Evolutionary conservation across 192 early-diverging fungal genomes (phyloP), one percentile per base, ranked within the genome.

Genomic region (Lobulomyces angularis): DNA sequence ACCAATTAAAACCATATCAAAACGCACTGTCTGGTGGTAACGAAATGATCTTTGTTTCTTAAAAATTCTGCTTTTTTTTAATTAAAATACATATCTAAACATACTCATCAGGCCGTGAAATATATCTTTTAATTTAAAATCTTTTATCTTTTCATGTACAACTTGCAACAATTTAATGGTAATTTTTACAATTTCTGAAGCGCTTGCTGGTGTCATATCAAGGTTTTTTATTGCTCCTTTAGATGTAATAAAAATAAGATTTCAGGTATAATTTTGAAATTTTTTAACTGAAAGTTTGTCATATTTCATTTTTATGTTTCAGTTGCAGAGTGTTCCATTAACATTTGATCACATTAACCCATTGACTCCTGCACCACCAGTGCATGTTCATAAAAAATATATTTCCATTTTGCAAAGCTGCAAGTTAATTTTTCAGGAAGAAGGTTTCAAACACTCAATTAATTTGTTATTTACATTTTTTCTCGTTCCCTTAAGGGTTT

Each of bases 211-310:
- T 7, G 63, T 77, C 5, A 47, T 72, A 16, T 71, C 71, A 25
- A 74, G 93, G 11, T 78, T 87, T 32, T 65, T 88, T 1, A 82
- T 92, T 24, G 78, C 93, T 8, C 93, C 93, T 5, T 62, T 97
- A 2, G 93, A 97, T 41, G 90, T 97, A 4, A 74, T 93, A 45
- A 97, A 97, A 59, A 90, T 91, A 37, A 72, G 85, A 19, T 67
- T 84, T 44, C 31, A 32, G 14, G 31, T 12, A 32, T 14, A n/a
- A 12, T 32, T n/a, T 32, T 14, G 14, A 32, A 32, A 32, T n/a
- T 32, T 14, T 32, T 14, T 12, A 34, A 47, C 35, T 39, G 34
- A 37, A 51, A 34, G 31, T 12, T 12, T 12, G 31, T 12, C 12
- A 32, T 32, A 32, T 12, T 12, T 12, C 31, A 32, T 16, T 32